A percentile compares a stretch with the other conserved stretches of the same genome.
Conservation (phyloP, 2,329 filamentous ascomycete genomes). For the Clonostachys rhizophaga region DNA sequence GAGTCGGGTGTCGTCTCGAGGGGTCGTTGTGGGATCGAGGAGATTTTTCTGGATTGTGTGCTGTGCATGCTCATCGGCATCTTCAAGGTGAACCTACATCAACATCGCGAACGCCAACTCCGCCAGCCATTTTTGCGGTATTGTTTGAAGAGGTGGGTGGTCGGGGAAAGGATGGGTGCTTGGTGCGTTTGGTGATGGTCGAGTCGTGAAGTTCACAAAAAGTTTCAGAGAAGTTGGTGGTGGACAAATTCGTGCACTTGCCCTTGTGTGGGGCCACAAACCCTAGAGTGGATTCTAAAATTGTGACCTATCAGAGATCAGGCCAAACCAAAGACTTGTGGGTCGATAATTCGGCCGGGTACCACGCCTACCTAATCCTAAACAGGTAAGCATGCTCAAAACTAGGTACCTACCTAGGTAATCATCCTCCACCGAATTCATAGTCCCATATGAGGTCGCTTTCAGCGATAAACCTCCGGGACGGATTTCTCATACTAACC, state of each 20-base stretch:
- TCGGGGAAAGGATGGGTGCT: slow-evolving; percentile 20
- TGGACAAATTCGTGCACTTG: slow-evolving; percentile 9
- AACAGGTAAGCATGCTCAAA: background rate
- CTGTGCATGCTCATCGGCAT: slow-evolving; percentile 1
- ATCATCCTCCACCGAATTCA: background rate
- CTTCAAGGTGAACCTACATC: slow-evolving; percentile 58
- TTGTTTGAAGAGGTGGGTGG: slow-evolving; percentile 18
- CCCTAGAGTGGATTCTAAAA: background rate
- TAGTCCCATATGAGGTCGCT: too few species aligned
- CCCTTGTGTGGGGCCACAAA: slow-evolving; percentile 2
- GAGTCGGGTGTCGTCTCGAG: slow-evolving; percentile 11
- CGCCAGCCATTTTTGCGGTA: slow-evolving; percentile 73
- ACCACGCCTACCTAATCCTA: too few species aligned
- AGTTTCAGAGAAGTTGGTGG: slow-evolving; percentile 21
- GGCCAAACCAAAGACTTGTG: too few species aligned
- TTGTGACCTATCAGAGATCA: too few species aligned
- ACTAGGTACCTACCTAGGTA: background rate
- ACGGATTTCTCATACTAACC: background rate
- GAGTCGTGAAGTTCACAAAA: slow-evolving; percentile 9
- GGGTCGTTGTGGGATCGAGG: slow-evolving; percentile 1
- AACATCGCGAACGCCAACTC: slow-evolving; percentile 80
- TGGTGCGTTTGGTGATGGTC: slow-evolving; percentile 12
- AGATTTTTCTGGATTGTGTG: slow-evolving; percentile 5
- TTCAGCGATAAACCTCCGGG: too few species aligned
- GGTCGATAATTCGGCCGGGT: too few species aligned